These are phyloP conservation scores for Penicillium sp. DNA, from an alignment of 2,329 filamentous ascomycete genomes.

Conservation along the genomic window DNA sequence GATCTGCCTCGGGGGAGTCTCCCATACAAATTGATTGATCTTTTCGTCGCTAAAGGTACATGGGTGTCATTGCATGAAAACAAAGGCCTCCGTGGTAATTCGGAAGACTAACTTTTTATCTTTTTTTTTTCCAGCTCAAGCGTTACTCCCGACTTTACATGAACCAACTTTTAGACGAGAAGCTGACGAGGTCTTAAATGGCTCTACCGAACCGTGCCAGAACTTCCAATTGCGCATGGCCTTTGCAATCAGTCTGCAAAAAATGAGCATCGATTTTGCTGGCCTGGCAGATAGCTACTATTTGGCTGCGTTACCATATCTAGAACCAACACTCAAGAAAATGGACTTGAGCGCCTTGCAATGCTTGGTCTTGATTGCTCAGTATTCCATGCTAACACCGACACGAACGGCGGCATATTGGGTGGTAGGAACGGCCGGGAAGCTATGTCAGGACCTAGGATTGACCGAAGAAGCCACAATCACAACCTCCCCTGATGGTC, in stretches of 20 bases:
- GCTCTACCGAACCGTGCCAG: slow-evolving; percentile 74
- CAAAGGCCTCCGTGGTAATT: neutral
- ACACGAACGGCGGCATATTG: slow-evolving; percentile 93
- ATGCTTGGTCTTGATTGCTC: slow-evolving; percentile 81
- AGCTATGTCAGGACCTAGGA: slow-evolving; percentile 85
- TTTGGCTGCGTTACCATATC: slow-evolving; percentile 78
- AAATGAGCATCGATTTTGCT: slow-evolving; percentile 85
- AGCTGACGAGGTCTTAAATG: slow-evolving; percentile 76
- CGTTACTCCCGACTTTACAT: slow-evolving; percentile 84
- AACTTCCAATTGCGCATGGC: slow-evolving; percentile 90
- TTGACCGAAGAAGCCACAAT: slow-evolving; percentile 89
- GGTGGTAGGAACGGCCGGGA: slow-evolving; percentile 81
- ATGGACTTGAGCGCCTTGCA: slow-evolving; percentile 90
- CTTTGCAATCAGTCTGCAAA: slow-evolving; percentile 91
- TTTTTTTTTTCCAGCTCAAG: slow-evolving; percentile 62
- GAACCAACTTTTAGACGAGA: slow-evolving; percentile 76
- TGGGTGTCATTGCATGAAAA: slow-evolving; percentile 1
- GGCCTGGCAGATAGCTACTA: slow-evolving; percentile 95
- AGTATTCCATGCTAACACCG: slow-evolving; percentile 89
- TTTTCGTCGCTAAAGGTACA: slow-evolving; percentile 82
- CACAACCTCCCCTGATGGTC: slow-evolving; percentile 59
- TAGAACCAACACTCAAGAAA: slow-evolving; percentile 79
- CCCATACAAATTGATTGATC: slow-evolving; percentile 75
- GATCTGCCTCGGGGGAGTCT: slow-evolving; percentile 72
- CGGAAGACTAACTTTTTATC: slow-evolving; percentile 23